phyloP scores from a whole-genome alignment of 2,329 filamentous ascomycete genomes.

The Aspergillus ochraceoroseus region DNA sequence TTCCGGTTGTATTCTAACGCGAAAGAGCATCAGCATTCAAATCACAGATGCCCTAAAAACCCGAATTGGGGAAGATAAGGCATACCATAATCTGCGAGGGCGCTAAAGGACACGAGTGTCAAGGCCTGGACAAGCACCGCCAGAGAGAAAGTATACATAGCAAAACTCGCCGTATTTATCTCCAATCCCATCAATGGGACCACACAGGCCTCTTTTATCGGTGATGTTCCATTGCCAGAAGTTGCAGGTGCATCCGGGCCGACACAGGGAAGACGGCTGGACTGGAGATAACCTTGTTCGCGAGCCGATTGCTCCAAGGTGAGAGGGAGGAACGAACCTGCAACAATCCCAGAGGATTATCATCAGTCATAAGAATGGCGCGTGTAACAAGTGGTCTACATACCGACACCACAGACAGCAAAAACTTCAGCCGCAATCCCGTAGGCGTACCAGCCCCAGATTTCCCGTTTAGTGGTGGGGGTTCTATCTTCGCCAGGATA shows the following conservation, averaged over 20 bases:
- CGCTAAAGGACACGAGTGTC: conserved; percentile 66
- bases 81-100: conserved; percentile 70
- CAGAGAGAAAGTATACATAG: conserved; percentile 70
- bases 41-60: too few species aligned
- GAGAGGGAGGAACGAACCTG: conserved; percentile 86
- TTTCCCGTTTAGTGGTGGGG: conserved; percentile 72
- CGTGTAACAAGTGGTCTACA: too few species aligned
- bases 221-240: conserved; percentile 15
- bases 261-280: conserved; percentile 30
- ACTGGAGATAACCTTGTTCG: conserved; percentile 77
- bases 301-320: conserved; percentile 86
- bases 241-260: conserved; percentile 23
- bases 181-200: conserved; percentile 31
- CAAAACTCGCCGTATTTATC: conserved; percentile 40
- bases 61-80: too few species aligned
- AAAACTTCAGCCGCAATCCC: conserved; percentile 94
- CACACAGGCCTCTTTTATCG: conserved; percentile 30
- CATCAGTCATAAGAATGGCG: too few species aligned
- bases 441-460: conserved; percentile 87
- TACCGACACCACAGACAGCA: conserved; percentile 74
- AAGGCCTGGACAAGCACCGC: conserved; percentile 81
- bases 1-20: conserved; percentile 58
- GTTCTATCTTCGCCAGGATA: conserved; percentile 82
- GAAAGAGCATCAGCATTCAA: too few species aligned
- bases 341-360: too few species aligned